Evolutionary conservation across 2,329 filamentous ascomycete genomes (phyloP), one percentile per base, ranked within the genome.

Genomic region (Triangularia setosa): DNA sequence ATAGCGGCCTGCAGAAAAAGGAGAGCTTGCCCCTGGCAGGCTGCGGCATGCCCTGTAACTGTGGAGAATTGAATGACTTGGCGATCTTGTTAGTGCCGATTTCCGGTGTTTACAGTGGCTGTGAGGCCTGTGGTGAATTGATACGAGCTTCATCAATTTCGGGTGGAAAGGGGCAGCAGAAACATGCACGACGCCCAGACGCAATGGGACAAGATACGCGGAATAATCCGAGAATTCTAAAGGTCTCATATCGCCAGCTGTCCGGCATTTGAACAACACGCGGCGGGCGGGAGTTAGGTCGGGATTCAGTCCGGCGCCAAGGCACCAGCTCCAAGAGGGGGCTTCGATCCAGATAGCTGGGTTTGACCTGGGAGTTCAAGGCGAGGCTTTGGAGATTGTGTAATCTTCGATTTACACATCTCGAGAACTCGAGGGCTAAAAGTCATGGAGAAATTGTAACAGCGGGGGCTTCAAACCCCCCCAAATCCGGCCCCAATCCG

Each of bases 111-210:
- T 55, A n/a, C 23, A 28, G 40, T 48, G 40, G 52, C 25, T 55
- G 52, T 27, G 52, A 55, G 25, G 6, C 52, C 52, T 55, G 52
- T 25, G 23, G 25, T 8, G 40, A 48, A 55, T 55, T 25, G 53
- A 30, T 58, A 30, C 55, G 55, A 59, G 16, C 57, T 24, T 48
- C n/a, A 35, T 21, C 21, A 59, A 25, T 59, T 59, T 44, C 57
- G 16, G 48, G 57, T 9, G 24, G 27, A 55, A 7, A 28, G 52
- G 52, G 21, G 52, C n/a, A n/a, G 16, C 30, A 8, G 30, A 33
- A 33, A 28, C 14, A n/a, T 30, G 18, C 11, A 16, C 28, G 35
- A 52, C n/a, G n/a, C n/a, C n/a, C n/a, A n/a, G n/a, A n/a, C n/a
- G 24, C n/a, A 40, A 44, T n/a, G 18, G 33, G 56, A 35, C 35